Conservation (phyloP, 2,329 filamentous ascomycete species). For the Trichophyton equinum region DNA sequence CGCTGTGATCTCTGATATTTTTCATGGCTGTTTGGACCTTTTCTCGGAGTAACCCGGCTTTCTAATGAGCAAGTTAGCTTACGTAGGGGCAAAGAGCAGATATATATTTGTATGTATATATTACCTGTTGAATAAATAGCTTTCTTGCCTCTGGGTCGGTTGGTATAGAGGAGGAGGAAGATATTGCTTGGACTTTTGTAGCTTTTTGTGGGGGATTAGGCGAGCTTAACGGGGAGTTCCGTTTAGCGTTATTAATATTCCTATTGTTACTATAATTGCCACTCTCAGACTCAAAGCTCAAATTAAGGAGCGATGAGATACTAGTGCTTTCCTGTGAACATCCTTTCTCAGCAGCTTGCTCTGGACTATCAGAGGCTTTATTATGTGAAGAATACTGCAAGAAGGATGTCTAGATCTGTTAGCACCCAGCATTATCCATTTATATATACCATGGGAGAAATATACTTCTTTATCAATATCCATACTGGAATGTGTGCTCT, state of each 20-base stretch:
- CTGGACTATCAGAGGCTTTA: not conserved
- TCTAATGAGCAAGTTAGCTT: slow-evolving; percentile 17
- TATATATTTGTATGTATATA: not conserved
- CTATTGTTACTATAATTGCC: slow-evolving; percentile 8
- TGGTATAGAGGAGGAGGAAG: slow-evolving; percentile 18
- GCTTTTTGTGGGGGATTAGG: slow-evolving; percentile 14
- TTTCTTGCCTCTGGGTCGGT: slow-evolving; percentile 27
- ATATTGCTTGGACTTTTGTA: not conserved
- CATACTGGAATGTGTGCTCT: slow-evolving; percentile 13
- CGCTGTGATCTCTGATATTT: slow-evolving; percentile 24
- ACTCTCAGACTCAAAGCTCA: slow-evolving; percentile 13
- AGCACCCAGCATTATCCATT: not conserved
- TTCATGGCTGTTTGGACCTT: slow-evolving; percentile 32
- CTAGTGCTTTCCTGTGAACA: slow-evolving; percentile 8
- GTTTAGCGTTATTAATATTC: slow-evolving; percentile 6
- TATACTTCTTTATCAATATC: slow-evolving; percentile 14
- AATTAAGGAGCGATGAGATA: slow-evolving; percentile 13
- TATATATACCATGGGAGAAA: not conserved
- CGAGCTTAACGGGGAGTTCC: slow-evolving; percentile 8
- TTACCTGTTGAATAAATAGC: slow-evolving; percentile 31
- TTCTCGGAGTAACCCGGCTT: slow-evolving; percentile 28
- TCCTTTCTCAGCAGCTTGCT: not conserved
- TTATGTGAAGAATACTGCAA: slow-evolving; percentile 3
- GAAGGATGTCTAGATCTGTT: slow-evolving; percentile 5
- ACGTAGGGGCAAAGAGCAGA: not conserved